Conservation (phyloP, 2,329 filamentous ascomycete species). For the Pseudophaeomoniella oleicola region DNA sequence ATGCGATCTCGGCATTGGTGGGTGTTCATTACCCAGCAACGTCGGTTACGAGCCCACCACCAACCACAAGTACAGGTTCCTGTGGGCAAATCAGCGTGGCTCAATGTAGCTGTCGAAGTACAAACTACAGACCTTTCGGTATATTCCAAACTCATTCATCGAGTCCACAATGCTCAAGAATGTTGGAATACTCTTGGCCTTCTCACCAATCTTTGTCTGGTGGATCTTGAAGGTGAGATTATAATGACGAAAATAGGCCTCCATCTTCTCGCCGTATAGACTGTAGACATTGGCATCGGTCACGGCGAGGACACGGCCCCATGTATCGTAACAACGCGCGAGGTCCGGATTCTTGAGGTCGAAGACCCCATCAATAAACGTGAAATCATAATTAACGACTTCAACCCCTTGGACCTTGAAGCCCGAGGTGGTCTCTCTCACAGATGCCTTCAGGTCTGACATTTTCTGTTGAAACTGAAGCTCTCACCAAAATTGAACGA, state of each 20-base stretch:
- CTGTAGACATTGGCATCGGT: constrained; percentile 59
- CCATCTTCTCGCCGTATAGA: constrained; percentile 51
- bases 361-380: constrained; percentile 57
- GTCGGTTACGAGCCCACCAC: constrained; percentile 57
- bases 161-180: constrained; percentile 56
- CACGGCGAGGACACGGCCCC: constrained; percentile 52
- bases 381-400: constrained; percentile 64
- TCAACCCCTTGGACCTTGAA: constrained; percentile 61
- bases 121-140: constrained; percentile 36
- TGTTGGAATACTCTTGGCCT: constrained; percentile 59
- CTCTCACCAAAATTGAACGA: neutral
- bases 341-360: constrained; percentile 44
- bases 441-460: constrained; percentile 56
- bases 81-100: constrained; percentile 11
- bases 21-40: constrained; percentile 54
- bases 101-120: neutral
- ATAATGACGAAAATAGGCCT: constrained; percentile 53
- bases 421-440: constrained; percentile 47
- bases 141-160: constrained; percentile 60
- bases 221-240: constrained; percentile 49
- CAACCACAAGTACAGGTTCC: constrained; percentile 53
- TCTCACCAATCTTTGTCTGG: constrained; percentile 61
- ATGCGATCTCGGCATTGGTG: constrained; percentile 26
- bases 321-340: constrained; percentile 49
- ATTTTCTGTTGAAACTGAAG: constrained; percentile 27